Evolutionary conservation across 2,329 filamentous ascomycete genomes (phyloP), one percentile per base, ranked within the genome.

Genomic region (Acephala macrosclerotiorum): DNA sequence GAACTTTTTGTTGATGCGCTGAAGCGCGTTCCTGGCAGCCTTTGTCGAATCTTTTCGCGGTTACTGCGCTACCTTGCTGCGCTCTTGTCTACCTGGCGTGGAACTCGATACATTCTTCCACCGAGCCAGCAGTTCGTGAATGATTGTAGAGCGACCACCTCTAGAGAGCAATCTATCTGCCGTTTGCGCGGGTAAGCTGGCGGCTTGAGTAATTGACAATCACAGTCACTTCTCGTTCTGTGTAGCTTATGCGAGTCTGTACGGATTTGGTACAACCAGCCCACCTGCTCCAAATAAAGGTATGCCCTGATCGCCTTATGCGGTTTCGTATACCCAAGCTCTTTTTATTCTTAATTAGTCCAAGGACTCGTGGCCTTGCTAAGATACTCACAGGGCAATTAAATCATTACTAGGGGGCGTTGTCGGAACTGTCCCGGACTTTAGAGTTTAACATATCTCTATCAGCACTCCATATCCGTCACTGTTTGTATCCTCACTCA

Each of bases 291-390:
- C 56, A 61, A 68, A 67, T 69, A 66, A 70, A 70, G 70, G 69
- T 72, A 70, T 60, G 72, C 68, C 68, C 66, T 72, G 68, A 70
- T 72, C 67, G 64, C 65, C 68, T 67, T 72, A 68, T 66, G 66
- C 64, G 69, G 68, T 68, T 68, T 68, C 64, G 59, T 69, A 68
- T 62, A 60, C 60, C 66, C 66, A 70, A 66, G 49, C 63, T 60
- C 58, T 63, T 59, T 57, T 61, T 63, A 16, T 55, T 63, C 65
- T 68, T 59, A 55, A 70, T 69, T 70, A 68, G 67, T 67, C 66
- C 61, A 65, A 66, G 33, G 67, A 72, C 66, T 73, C 69, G 69
- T 67, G 68, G 68, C 68, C 66, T 67, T 68, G 71, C 68, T 72
- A 68, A 73, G 63, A 67, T 57, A 66, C 26, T 40, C 64, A 71